These are phyloP conservation scores for Podospora pseudopauciseta DNA, from an alignment of 495 filamentous ascomycete species.

Conservation along the genomic window DNA sequence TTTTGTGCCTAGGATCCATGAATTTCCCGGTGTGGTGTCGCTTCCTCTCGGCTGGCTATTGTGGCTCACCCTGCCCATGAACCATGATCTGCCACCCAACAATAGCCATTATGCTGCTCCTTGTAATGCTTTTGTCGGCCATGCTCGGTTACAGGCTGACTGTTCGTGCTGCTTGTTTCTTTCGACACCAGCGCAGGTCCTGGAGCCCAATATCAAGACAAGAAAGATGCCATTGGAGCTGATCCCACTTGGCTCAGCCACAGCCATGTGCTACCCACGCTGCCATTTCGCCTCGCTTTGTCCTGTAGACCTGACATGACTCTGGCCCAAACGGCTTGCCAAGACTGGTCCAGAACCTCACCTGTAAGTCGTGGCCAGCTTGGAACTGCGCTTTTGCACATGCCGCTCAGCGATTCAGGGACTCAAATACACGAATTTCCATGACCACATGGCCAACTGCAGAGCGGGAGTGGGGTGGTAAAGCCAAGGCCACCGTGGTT, in stretches of 20 bases:
- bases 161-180: constrained; percentile 7
- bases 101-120: constrained; percentile 1
- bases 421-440: background rate
- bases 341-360: constrained; percentile 9
- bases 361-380: background rate
- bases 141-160: background rate
- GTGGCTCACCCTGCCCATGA: constrained; percentile 9
- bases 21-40: constrained; percentile 11
- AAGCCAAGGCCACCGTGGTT: background rate
- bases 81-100: constrained; percentile 2
- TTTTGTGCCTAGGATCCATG: constrained; percentile 6
- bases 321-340: constrained; percentile 1
- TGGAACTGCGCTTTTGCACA: background rate
- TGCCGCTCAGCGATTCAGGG: constrained; percentile 1
- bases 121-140: background rate
- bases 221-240: constrained; percentile 8
- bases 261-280: constrained; percentile 20
- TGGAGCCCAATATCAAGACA: background rate
- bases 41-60: background rate
- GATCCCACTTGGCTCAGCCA: constrained; percentile 18
- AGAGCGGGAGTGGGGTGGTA: background rate
- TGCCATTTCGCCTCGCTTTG: constrained; percentile 5
- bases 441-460: constrained; percentile 7
- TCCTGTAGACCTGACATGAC: constrained; percentile 7
- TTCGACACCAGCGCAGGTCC: background rate